These are phyloP conservation scores for Mycosarcoma maydis DNA, from an alignment of 1,284 basidiomycete species.

Conservation along the genomic window DNA sequence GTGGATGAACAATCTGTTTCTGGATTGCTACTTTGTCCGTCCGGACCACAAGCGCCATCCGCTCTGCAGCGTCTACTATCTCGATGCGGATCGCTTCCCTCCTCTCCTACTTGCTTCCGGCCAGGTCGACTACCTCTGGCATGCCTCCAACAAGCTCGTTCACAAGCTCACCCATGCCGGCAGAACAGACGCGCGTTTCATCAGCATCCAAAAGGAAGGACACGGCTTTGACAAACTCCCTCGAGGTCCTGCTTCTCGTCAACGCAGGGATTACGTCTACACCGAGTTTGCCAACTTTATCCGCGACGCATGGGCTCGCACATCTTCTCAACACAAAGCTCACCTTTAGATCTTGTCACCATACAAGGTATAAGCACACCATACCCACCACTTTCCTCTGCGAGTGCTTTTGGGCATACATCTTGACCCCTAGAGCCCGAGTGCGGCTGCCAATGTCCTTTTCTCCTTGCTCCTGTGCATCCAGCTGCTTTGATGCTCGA, in stretches of 20 bases:
- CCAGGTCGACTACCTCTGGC: constrained; percentile 50
- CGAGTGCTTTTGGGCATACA: too few relatives aligned
- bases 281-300: constrained; percentile 30
- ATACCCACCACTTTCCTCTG: too few relatives aligned
- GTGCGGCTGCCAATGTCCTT: constrained; percentile 1
- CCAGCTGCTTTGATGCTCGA: constrained; percentile 13
- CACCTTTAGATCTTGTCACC: constrained; percentile 1
- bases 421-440: background rate
- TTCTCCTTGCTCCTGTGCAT: constrained; percentile 22
- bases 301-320: constrained; percentile 56
- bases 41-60: constrained; percentile 37
- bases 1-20: constrained; percentile 46
- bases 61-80: constrained; percentile 34
- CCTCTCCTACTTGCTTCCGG: constrained; percentile 47
- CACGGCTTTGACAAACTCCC: constrained; percentile 62
- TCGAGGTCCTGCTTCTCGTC: constrained; percentile 27
- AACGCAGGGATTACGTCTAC: constrained; percentile 38
- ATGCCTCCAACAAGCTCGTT: constrained; percentile 47
- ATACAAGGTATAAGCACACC: too few relatives aligned
- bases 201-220: constrained; percentile 46
- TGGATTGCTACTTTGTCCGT: constrained; percentile 47
- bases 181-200: constrained; percentile 33
- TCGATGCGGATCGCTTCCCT: constrained; percentile 38
- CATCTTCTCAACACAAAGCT: constrained; percentile 4
- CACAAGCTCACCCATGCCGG: constrained; percentile 43